Evolutionary conservation across 306 rosid genomes (phyloP).

Genomic region (Dalbergia oliveri): DNA sequence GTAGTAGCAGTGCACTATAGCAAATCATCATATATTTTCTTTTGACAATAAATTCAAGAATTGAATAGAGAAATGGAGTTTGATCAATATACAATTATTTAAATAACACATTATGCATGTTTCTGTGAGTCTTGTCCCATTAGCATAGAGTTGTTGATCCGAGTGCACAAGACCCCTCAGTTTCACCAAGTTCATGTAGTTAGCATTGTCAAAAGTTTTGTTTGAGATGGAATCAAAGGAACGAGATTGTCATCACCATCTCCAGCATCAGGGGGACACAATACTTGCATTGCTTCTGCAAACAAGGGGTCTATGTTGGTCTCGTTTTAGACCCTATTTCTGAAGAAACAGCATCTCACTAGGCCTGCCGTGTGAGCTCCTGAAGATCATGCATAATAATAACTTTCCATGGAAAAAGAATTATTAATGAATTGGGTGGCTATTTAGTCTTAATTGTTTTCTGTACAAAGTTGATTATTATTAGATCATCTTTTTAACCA

Average conservation of each 20-base stretch:
- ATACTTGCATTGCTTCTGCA: slow-evolving; percentile 23
- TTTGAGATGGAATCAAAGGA: slow-evolving; percentile 22
- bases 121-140: slow-evolving; percentile 30
- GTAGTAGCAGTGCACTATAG: no score
- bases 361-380: slow-evolving; percentile 56
- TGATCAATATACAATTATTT: no score
- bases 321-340: slow-evolving; percentile 50
- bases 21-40: no score
- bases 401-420: not conserved
- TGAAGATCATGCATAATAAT: not conserved
- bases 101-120: no score
- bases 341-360: slow-evolving; percentile 43
- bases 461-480: not conserved
- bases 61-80: no score
- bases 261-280: slow-evolving; percentile 49
- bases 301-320: slow-evolving; percentile 47
- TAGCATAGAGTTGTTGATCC: slow-evolving; percentile 51
- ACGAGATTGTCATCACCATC: slow-evolving; percentile 4
- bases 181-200: slow-evolving; percentile 39
- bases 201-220: slow-evolving; percentile 16
- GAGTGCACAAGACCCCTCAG: slow-evolving; percentile 46
- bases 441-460: not conserved
- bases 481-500: not conserved
- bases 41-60: no score
- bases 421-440: not conserved